Evolutionary conservation across 768 basidiomycete species (phyloP), one percentile per base, ranked within the genome.

Genomic region (Kwoniella bestiolae): DNA sequence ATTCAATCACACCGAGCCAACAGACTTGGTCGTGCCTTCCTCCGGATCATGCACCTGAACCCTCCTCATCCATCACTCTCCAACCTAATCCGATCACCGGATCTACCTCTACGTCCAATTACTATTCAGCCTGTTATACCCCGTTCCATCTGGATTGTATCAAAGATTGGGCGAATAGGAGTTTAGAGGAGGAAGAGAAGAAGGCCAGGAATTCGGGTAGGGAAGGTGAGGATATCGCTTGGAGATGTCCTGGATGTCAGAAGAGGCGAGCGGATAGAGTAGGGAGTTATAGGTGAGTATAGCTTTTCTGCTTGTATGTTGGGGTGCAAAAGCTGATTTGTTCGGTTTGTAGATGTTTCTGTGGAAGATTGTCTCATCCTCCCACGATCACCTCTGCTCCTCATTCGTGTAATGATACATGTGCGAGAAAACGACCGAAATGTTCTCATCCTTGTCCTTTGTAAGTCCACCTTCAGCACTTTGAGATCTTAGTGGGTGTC

Each of bases 161-260:
- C 70, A 85, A 86, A 7, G 85, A 90, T 0, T 98, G 95, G 95
- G 93, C 92, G 0, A 74, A 76, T 49, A 68, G 79, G 73, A 87
- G 89, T 53, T 88, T 89, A 76, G 90, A 89, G 12, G 62, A 90
- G 88, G 55, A 93, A 90, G 0, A 91, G 87, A 88, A 84, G 16
- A 0, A 91, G 87, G 53, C 58, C 29, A 41, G 46, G 29, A 21
- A 90, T 12, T 69, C 64, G 71, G 84, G 86, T 11, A 83, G 85
- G 60, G 83, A 82, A 14, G 92, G 90, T 0, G 88, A 91, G 51
- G 47, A 66, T 28, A 59, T 68, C 53, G 61, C 71, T 75, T 98
- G 95, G 95, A 84, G 89, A 57, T 98, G 95, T 80, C 95, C 95
- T 0, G 92, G 91, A 0, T 98, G 95, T 83, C 93, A 94, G 74